phyloP scores from a whole-genome alignment of 176 grass and related monocot species.

The Alopecurus myosuroides region DNA sequence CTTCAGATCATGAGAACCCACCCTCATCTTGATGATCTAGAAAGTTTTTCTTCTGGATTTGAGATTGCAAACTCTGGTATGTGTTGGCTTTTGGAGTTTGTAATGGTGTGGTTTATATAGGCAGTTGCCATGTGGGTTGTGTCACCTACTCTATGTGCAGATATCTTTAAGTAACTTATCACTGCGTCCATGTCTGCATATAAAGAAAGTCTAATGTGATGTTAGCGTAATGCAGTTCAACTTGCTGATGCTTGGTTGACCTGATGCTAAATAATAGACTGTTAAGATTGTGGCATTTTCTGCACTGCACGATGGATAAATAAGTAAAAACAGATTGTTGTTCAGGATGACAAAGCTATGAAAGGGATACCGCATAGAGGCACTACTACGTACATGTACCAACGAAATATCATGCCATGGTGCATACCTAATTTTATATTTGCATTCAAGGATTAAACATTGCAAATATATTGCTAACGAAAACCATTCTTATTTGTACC shows the following conservation, averaged over 20 bases:
- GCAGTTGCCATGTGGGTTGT: slow-evolving; percentile 21
- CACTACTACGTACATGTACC: neutral
- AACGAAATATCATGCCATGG: neutral
- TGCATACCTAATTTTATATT: neutral
- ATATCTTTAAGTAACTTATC: slow-evolving; percentile 18
- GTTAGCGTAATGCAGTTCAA: neutral
- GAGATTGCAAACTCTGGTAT: neutral
- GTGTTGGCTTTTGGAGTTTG: neutral
- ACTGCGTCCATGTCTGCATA: slow-evolving; percentile 13
- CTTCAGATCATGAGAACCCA: slow-evolving; percentile 28
- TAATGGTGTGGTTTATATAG: slow-evolving; percentile 29
- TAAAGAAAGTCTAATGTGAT: slow-evolving; percentile 19
- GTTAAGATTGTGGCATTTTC: neutral
- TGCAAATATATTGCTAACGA: neutral
- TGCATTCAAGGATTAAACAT: neutral
- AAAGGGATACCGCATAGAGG: neutral
- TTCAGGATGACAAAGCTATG: neutral
- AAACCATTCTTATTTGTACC: neutral
- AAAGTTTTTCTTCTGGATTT: neutral
- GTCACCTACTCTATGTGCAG: neutral
- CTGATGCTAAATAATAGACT: neutral
- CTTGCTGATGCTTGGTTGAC: slow-evolving; percentile 17
- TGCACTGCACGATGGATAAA: slow-evolving; percentile 1
- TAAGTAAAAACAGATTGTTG: neutral
- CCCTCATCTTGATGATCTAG: slow-evolving; percentile 26